Conservation (phyloP, 2,329 filamentous ascomycete species). For the Fusarium marasasianum region DNA sequence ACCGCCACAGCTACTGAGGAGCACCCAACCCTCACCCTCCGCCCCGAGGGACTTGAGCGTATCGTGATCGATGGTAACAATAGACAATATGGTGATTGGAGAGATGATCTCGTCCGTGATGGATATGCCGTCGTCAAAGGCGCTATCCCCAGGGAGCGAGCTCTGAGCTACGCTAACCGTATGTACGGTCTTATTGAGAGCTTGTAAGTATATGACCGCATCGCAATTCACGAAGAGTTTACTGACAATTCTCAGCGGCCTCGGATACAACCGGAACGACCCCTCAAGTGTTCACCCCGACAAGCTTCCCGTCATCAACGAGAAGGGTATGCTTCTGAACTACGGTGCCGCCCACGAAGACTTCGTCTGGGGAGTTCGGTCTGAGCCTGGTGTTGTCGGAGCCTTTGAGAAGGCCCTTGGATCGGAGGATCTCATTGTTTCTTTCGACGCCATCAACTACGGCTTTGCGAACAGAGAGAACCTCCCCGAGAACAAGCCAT, state of each 20-base stretch:
- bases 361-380: constrained; percentile 58
- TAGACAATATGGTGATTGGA: constrained; percentile 36
- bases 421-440: constrained; percentile 58
- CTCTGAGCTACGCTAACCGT: constrained; percentile 37
- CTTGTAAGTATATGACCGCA: constrained; percentile 9
- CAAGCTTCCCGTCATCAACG: constrained; percentile 41
- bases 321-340: constrained; percentile 58
- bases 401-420: constrained; percentile 58
- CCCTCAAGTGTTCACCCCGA: constrained; percentile 31
- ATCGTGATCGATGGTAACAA: constrained; percentile 33
- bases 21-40: constrained; percentile 33
- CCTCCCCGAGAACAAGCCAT: constrained; percentile 34
- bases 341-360: constrained; percentile 60
- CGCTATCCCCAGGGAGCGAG: constrained; percentile 31
- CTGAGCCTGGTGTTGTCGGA: constrained; percentile 56
- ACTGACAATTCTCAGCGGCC: constrained; percentile 12
- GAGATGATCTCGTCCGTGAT: constrained; percentile 36
- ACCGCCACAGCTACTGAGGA: constrained; percentile 14
- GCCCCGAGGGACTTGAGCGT: constrained; percentile 32
- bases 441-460: constrained; percentile 52
- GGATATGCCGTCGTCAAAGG: constrained; percentile 36
- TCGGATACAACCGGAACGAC: constrained; percentile 34
- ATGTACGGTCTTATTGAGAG: constrained; percentile 38
- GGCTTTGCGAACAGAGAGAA: constrained; percentile 54
- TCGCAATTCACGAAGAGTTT: fast-evolving